Conservation (phyloP, 2,329 filamentous ascomycete species). For the Venturia effusa region DNA sequence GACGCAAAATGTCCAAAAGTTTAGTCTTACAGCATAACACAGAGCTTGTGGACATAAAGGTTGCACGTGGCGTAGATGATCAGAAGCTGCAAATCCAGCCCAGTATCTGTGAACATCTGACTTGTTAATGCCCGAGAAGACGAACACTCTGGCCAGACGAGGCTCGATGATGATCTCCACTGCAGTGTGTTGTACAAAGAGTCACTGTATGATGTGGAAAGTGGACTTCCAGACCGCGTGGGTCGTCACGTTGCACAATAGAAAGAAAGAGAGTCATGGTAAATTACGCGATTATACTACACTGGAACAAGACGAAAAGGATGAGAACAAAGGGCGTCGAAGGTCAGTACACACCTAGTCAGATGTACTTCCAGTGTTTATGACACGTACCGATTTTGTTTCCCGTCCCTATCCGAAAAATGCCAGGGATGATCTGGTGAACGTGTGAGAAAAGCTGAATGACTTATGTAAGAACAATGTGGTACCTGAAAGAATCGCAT, state of each 20-base stretch:
- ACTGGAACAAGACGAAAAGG: neutral
- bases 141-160: neutral
- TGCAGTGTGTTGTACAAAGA: no score
- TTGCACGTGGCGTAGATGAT: no score
- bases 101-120: no score
- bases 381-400: neutral
- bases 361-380: slow-evolving; percentile 1
- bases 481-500: neutral
- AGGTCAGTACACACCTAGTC: neutral
- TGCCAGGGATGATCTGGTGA: neutral
- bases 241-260: neutral
- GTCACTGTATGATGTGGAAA: no score
- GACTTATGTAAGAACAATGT: neutral
- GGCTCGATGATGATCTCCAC: neutral
- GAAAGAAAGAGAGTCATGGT: neutral
- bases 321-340: neutral
- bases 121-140: no score
- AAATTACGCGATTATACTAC: neutral
- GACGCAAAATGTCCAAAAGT: no score
- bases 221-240: no score
- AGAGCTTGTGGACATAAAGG: no score
- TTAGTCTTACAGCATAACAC: no score
- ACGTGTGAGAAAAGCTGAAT: neutral
- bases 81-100: no score
- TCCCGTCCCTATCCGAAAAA: neutral